These are phyloP conservation scores for Phylloporus sp. DNA, from an alignment of 1,284 basidiomycete genomes.

Conservation along the genomic window DNA sequence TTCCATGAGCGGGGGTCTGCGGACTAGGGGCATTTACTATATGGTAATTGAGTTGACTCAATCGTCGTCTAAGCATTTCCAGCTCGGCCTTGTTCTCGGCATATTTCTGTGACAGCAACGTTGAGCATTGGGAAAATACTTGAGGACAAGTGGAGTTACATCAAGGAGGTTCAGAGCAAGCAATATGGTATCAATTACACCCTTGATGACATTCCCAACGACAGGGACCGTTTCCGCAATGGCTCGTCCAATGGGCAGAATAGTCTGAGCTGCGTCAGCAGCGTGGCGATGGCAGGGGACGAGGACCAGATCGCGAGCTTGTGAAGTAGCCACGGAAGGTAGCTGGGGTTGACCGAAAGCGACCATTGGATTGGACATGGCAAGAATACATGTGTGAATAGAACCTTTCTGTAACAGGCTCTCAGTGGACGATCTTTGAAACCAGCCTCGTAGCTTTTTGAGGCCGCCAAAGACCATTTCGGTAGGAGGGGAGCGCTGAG, in stretches of 20 bases:
- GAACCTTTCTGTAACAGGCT: not conserved
- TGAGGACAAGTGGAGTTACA: not conserved
- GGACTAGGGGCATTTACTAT: not conserved
- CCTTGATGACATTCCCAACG: not conserved
- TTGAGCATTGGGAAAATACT: too few species aligned
- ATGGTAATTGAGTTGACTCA: not conserved
- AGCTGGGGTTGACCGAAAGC: not conserved
- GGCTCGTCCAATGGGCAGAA: conserved; percentile 6
- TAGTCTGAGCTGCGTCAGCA: conserved; percentile 3
- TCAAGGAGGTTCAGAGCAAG: conserved; percentile 8
- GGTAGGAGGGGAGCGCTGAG: too few species aligned
- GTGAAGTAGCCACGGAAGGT: not conserved
- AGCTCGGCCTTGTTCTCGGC: not conserved
- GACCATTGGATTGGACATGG: not conserved
- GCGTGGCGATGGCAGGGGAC: not conserved
- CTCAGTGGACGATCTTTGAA: not conserved
- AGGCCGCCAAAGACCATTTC: not conserved
- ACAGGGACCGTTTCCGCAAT: not conserved
- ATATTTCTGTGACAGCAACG: not conserved
- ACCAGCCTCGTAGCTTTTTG: not conserved
- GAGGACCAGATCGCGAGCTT: not conserved
- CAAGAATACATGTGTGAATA: not conserved
- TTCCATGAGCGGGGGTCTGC: not conserved
- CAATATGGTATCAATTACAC: not conserved
- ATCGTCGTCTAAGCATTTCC: not conserved